Conservation (phyloP, 352 stramenopile genomes). For the Globisporangium radiosum region DNA sequence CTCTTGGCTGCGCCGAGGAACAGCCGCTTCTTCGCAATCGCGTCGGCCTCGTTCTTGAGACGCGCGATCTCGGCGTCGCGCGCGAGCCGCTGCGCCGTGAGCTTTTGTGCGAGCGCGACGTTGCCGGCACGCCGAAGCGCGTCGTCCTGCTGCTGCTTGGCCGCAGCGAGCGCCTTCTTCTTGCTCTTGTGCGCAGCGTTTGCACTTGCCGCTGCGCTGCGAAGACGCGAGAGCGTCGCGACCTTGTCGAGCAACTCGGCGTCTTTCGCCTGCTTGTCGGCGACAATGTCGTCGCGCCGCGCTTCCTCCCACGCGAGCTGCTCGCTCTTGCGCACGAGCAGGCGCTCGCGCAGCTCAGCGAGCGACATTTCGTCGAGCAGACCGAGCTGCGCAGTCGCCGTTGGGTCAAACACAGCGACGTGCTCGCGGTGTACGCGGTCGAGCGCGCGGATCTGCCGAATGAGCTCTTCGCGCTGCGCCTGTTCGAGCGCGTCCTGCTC, state of each 20-base stretch:
- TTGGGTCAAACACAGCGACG: slow-evolving; percentile 88
- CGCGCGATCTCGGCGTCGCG: slow-evolving; percentile 42
- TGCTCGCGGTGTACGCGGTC: slow-evolving; percentile 75
- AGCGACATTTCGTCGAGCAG: slow-evolving; percentile 92
- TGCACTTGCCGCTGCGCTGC: slow-evolving; percentile 54
- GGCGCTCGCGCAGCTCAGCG: slow-evolving; percentile 70
- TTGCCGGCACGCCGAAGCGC: slow-evolving; percentile 53
- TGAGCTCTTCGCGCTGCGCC: slow-evolving; percentile 74
- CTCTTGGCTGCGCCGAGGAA: slow-evolving; percentile 85
- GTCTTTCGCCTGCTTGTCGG: slow-evolving; percentile 76
- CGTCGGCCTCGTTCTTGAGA: slow-evolving; percentile 49
- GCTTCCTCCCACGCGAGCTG: slow-evolving; percentile 64
- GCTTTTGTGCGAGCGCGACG: slow-evolving; percentile 67
- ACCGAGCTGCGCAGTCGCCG: slow-evolving; percentile 77
- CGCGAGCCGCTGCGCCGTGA: slow-evolving; percentile 43
- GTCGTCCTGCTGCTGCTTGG: slow-evolving; percentile 54
- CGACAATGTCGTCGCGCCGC: slow-evolving; percentile 59
- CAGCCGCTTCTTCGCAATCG: slow-evolving; percentile 66
- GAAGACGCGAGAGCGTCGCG: slow-evolving; percentile 65
- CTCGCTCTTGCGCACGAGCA: slow-evolving; percentile 73
- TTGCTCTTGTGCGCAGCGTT: slow-evolving; percentile 48
- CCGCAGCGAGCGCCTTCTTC: slow-evolving; percentile 46
- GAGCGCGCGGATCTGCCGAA: slow-evolving; percentile 78
- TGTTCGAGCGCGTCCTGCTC: slow-evolving; percentile 59
- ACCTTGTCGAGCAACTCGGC: slow-evolving; percentile 63